A percentile compares a stretch with the other conserved stretches of the same genome.
Evolutionary conservation across 2,329 filamentous ascomycete species (phyloP).

Genomic region (Neopestalotiopsis sp.): DNA sequence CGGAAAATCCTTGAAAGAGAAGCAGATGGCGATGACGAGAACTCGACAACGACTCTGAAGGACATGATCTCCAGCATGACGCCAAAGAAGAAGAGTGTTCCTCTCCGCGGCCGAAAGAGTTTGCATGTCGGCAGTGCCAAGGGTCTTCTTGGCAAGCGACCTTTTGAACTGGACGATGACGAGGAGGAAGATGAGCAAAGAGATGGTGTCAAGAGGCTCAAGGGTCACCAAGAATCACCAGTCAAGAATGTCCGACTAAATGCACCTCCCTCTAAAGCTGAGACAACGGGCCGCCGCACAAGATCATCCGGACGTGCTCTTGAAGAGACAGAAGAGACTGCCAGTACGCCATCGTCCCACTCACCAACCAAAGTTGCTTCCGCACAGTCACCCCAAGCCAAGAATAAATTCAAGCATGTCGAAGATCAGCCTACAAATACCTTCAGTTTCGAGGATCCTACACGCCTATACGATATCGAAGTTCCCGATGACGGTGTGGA

Average conservation of each 20-base stretch:
- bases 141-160: constrained; percentile 77
- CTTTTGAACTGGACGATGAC: constrained; percentile 70
- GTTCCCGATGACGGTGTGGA: constrained; percentile 60
- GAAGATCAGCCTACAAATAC: constrained; percentile 50
- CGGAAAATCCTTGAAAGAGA: constrained; percentile 62
- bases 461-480: constrained; percentile 46
- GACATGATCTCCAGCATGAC: constrained; percentile 81
- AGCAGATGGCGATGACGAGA: constrained; percentile 59
- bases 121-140: constrained; percentile 76
- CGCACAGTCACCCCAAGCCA: constrained; percentile 61
- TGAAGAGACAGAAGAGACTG: constrained; percentile 42
- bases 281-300: constrained; percentile 64
- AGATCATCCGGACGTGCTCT: constrained; percentile 55
- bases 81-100: constrained; percentile 65
- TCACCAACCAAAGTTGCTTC: constrained; percentile 54
- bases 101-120: constrained; percentile 73
- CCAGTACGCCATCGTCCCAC: constrained; percentile 46
- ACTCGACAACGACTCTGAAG: constrained; percentile 70
- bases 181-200: constrained; percentile 66
- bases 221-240: constrained; percentile 74
- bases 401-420: constrained; percentile 60
- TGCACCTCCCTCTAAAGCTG: constrained; percentile 70
- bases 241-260: constrained; percentile 77
- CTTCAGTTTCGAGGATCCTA: constrained; percentile 49
- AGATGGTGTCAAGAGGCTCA: constrained; percentile 72